phyloP scores from a whole-genome alignment of 2,329 filamentous ascomycete species.

The Lasiodiplodia hormozganensis region DNA sequence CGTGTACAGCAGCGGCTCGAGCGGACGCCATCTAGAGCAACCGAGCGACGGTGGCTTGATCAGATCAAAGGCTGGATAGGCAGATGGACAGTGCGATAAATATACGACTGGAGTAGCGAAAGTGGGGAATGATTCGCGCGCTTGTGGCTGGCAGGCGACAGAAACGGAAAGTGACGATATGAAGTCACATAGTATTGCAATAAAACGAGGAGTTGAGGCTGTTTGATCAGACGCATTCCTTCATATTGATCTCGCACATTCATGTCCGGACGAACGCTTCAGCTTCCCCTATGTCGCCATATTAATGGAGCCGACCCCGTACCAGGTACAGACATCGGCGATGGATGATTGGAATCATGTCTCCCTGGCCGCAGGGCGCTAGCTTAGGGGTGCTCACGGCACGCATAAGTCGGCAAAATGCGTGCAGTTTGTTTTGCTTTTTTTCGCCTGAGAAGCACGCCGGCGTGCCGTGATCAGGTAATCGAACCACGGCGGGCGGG shows the following conservation, averaged over 20 bases:
- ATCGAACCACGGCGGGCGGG: conserved; percentile 9
- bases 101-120: conserved; percentile 26
- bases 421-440: conserved; percentile 20
- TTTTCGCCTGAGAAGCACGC: conserved; percentile 5
- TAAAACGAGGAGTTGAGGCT: no score
- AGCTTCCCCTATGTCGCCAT: no score
- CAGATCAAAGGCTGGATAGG: conserved; percentile 22
- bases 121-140: conserved; percentile 24
- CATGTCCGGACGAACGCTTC: no score
- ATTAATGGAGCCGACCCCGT: no score
- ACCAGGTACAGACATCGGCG: conserved; percentile 13
- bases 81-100: conserved; percentile 25
- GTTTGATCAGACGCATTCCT: no score
- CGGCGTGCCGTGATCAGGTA: background rate
- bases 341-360: background rate
- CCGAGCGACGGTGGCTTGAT: conserved; percentile 24
- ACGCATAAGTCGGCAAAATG: background rate
- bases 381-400: conserved; percentile 4
- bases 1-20: conserved; percentile 23
- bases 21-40: conserved; percentile 16
- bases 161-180: conserved; percentile 28
- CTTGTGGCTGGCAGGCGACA: conserved; percentile 12
- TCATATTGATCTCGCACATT: no score
- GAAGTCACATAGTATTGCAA: no score
- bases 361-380: background rate